Base-by-base conservation (phyloP, 2,329 filamentous ascomycete species). In the Bipolaris zeicola region DNA sequence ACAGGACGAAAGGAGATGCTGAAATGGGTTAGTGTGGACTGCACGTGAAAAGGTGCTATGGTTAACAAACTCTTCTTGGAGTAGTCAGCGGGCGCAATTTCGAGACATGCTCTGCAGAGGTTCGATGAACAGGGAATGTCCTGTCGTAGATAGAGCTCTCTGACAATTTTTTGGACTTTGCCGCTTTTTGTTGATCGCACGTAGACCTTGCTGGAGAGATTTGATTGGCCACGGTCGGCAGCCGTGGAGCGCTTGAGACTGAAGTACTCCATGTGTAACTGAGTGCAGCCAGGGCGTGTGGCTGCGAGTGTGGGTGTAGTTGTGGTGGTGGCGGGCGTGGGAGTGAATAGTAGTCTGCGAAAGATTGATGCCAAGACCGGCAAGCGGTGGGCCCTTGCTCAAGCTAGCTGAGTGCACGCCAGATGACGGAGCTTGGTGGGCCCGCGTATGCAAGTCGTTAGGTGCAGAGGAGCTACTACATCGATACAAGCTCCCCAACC, bases 91-190 rank as follows among this genome's bases (percentile, higher is more conserved):
- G 92, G 93, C 1, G 92, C 91, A 63, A 81, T 85, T 44, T 87
- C 82, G 42, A 90, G 82, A 76, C 95, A 99, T 70, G 78, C 79
- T 60, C 84, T 84, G 81, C 95, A 99, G 42, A 99, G 82, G 76
- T 89, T 90, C 24, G 94, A 98, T 33, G 94, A 97, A 80, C 95
- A 99, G 47, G 95, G 94, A 71, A 99, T 98, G 76, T 99, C 95
- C 79, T 94, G 91, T 76, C 95, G 87, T 60, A 99, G 83, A 78
- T 99, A 99, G 62, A 98, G 85, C 81, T 99, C 95, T 70, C 93
- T 88, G 65, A 99, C 95, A 72, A 99, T 96, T 83, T 99, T 99
- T 78, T 98, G 95, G 58, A 98, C 94, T 81, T 97, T 97, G 77
- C 95, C 95, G 77, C 88, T 95, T 78, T 91, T 93, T 45, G 94